These are phyloP conservation scores for Paramecium sonneborni DNA, from an alignment of 73 alveolate genomes.

Conservation along the genomic window DNA sequence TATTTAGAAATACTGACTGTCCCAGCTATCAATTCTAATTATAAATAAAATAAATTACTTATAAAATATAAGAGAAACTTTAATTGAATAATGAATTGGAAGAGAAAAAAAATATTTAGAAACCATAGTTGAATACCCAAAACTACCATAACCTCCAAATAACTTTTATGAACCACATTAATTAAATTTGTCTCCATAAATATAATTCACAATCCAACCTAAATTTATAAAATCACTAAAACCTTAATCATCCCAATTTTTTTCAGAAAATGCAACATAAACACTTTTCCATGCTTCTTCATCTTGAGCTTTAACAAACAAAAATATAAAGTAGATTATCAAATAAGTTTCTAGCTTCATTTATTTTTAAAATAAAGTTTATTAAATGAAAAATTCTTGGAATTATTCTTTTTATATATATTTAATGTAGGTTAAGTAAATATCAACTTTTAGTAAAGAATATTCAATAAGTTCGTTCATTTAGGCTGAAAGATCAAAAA, in stretches of 20 bases:
- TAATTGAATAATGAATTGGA: neutral
- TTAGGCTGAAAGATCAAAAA: too few relatives aligned
- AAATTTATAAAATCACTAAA: neutral
- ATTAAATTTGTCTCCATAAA: neutral
- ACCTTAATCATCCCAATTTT: neutral
- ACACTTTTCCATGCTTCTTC: too few relatives aligned
- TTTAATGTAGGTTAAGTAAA: too few relatives aligned
- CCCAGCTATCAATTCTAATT: neutral
- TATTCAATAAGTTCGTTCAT: too few relatives aligned
- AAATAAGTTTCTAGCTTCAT: too few relatives aligned
- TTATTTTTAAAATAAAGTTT: too few relatives aligned
- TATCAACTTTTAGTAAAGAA: too few relatives aligned
- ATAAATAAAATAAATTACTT: neutral
- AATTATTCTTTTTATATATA: too few relatives aligned
- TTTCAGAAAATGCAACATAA: too few relatives aligned
- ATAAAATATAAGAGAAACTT: neutral
- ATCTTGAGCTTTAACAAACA: too few relatives aligned
- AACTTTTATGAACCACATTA: neutral
- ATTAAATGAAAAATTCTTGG: too few relatives aligned
- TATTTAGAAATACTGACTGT: neutral
- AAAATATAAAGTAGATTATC: too few relatives aligned
- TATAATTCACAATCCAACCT: neutral
- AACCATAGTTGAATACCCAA: neutral
- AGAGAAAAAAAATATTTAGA: neutral
- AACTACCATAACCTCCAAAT: neutral